These are phyloP conservation scores for Inonotus hispidus DNA, from an alignment of 1,284 basidiomycete species.

Conservation along the genomic window DNA sequence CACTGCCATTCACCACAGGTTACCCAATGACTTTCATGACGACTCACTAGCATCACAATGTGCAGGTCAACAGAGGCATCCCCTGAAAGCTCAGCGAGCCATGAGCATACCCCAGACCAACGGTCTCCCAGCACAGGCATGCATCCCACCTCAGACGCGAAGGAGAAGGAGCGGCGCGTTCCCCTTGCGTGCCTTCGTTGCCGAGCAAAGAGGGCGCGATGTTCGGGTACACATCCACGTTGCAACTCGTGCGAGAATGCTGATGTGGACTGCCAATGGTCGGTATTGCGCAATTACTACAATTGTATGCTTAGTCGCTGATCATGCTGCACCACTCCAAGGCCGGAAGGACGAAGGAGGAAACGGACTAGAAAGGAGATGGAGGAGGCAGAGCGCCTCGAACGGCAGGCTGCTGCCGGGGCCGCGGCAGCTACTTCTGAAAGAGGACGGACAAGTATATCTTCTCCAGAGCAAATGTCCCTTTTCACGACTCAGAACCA, in stretches of 20 bases:
- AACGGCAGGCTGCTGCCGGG: conserved; percentile 19
- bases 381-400: conserved; percentile 32
- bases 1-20: background rate
- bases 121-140: background rate
- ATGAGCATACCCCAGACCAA: background rate
- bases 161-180: conserved; percentile 8
- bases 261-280: conserved; percentile 31
- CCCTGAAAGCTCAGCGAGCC: background rate
- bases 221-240: conserved; percentile 31
- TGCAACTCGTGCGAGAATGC: conserved; percentile 32
- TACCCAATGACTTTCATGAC: background rate
- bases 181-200: conserved; percentile 26
- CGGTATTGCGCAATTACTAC: background rate
- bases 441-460: background rate
- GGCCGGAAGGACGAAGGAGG: conserved; percentile 30
- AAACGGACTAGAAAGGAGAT: conserved; percentile 34
- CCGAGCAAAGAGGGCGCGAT: conserved; percentile 33
- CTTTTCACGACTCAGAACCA: background rate
- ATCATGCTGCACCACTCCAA: background rate
- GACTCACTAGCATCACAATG: background rate
- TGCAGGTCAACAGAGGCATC: background rate
- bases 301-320: background rate
- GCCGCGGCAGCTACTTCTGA: background rate
- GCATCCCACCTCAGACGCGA: background rate
- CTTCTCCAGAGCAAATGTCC: background rate